phyloP scores from a whole-genome alignment of 108 stramenopile genomes.

The Nannochloropsis oceanica region DNA sequence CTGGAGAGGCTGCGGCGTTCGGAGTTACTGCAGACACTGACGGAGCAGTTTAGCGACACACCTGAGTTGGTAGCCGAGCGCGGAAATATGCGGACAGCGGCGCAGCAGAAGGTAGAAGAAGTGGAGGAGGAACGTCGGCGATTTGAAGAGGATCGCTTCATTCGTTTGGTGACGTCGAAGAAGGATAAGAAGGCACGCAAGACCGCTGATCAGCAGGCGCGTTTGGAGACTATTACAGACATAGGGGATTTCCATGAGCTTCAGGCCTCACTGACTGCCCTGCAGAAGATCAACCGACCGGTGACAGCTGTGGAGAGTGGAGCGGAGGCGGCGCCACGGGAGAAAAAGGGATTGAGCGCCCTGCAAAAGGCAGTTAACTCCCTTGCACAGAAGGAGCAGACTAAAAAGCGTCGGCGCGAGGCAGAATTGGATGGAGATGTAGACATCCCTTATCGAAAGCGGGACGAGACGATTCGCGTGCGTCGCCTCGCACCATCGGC shows the following conservation, averaged over 20 bases:
- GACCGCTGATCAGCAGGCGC: not conserved
- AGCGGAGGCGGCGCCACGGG: not conserved
- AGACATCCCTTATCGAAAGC: constrained; percentile 8
- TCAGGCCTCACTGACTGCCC: constrained; percentile 33
- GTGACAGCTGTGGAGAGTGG: not conserved
- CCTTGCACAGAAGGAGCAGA: constrained; percentile 8
- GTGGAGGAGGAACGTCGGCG: not conserved
- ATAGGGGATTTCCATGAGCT: constrained; percentile 45
- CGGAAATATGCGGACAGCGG: not conserved
- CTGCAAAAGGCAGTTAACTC: constrained; percentile 24
- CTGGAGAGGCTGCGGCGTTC: not conserved
- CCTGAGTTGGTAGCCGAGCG: constrained; percentile 7
- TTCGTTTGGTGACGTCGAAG: not conserved
- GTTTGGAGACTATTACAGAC: constrained; percentile 50
- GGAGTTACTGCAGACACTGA: constrained; percentile 6
- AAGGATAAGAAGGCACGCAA: constrained; percentile 7
- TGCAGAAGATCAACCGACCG: constrained; percentile 14
- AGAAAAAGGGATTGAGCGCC: not conserved
- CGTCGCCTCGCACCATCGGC: constrained; percentile 1
- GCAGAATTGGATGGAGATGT: constrained; percentile 2
- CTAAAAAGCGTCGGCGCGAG: not conserved
- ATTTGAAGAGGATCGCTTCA: constrained; percentile 9
- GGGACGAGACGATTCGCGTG: constrained; percentile 5
- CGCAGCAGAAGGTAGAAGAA: not conserved
- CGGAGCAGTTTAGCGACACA: constrained; percentile 1